These are phyloP conservation scores for Russula sp. DNA, from an alignment of 768 basidiomycete species.

Conservation along the genomic window DNA sequence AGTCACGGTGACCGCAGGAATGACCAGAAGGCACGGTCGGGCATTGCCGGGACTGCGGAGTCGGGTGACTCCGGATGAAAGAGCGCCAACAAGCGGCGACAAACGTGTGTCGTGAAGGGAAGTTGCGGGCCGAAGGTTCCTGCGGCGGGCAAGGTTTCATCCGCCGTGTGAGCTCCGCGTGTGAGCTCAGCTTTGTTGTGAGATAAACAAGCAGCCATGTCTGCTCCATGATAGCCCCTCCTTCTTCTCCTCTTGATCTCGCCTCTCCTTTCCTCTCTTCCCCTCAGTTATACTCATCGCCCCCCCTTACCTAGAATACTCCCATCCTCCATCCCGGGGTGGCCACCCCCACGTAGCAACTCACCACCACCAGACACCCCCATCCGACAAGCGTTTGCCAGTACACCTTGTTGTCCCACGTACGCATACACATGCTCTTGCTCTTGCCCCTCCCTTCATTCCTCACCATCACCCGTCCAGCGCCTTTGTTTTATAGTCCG, in stretches of 20 bases:
- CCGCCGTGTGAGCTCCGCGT: not conserved
- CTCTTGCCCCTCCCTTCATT: not conserved
- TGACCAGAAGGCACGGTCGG: too few species aligned
- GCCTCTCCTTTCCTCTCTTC: not conserved
- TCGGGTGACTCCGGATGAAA: too few species aligned
- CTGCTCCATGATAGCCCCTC: not conserved
- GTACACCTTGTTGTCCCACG: not conserved
- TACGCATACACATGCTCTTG: not conserved
- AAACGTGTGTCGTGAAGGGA: slow-evolving; percentile 5
- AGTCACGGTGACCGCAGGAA: too few species aligned
- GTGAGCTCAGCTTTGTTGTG: not conserved
- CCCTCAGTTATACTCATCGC: slow-evolving; percentile 5
- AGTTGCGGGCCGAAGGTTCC: not conserved
- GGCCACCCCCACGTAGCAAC: not conserved
- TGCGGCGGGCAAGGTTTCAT: not conserved
- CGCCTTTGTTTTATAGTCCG: not conserved
- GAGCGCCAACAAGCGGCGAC: not conserved
- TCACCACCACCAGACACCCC: not conserved
- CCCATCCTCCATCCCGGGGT: not conserved
- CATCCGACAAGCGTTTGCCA: not conserved
- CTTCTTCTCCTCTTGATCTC: not conserved
- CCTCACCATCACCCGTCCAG: not conserved
- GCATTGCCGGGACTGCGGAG: too few species aligned
- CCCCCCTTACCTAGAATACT: not conserved
- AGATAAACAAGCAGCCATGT: not conserved